Conservation (phyloP, 768 basidiomycete species). For the Suillus bovinus region DNA sequence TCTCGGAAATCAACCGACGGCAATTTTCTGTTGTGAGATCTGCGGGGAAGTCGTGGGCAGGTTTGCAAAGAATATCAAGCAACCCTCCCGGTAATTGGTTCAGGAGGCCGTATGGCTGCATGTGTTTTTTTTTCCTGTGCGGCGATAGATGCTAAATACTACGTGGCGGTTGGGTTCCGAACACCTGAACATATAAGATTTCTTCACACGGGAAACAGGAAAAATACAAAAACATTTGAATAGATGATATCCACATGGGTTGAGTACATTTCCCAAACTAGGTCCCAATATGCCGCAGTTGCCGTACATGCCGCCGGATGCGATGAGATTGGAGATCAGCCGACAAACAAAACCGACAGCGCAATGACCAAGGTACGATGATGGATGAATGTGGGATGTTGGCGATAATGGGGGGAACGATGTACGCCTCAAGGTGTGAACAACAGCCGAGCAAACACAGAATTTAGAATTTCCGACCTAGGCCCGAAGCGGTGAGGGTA, state of each 20-base stretch:
- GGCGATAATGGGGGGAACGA: conserved; percentile 16
- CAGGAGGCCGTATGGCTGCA: conserved; percentile 23
- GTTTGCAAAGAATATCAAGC: not conserved
- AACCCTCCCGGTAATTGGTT: conserved; percentile 7
- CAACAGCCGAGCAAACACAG: too few relatives aligned
- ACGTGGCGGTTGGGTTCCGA: conserved; percentile 29
- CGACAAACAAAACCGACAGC: not conserved
- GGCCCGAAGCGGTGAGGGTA: too few relatives aligned
- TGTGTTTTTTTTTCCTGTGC: conserved; percentile 18
- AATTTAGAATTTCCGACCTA: too few relatives aligned
- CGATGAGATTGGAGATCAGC: conserved; percentile 13
- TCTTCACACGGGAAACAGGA: conserved; percentile 21
- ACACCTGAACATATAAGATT: conserved; percentile 19
- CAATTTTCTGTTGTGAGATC: conserved; percentile 8
- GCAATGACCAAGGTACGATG: conserved; percentile 14
- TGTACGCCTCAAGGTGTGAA: too few relatives aligned
- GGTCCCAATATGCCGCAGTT: conserved; percentile 11
- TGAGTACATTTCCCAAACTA: conserved; percentile 13
- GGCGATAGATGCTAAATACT: conserved; percentile 37
- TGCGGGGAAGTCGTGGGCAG: conserved; percentile 20
- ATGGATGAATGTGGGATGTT: conserved; percentile 22
- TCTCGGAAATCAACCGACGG: conserved; percentile 47
- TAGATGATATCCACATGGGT: conserved; percentile 13
- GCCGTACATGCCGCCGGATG: conserved; percentile 16
- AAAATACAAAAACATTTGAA: conserved; percentile 24